Conservation (phyloP, 192 early-diverging fungal genomes). For the Spinellus fusiger region DNA sequence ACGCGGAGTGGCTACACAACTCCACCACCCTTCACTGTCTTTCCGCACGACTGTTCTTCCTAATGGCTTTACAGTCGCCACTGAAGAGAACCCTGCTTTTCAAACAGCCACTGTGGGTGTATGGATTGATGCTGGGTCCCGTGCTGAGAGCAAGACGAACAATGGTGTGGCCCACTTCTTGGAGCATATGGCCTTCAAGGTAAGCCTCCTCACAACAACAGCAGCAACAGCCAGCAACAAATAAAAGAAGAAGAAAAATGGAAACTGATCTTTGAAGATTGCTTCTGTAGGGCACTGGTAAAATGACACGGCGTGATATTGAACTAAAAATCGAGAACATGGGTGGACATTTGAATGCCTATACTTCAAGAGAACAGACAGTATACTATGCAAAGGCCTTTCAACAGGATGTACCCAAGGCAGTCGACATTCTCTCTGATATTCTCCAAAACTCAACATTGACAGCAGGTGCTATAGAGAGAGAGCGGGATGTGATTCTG, state of each 20-base stretch:
- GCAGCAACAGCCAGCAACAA: neutral
- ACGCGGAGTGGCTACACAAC: conserved; percentile 49
- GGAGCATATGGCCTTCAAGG: conserved; percentile 99
- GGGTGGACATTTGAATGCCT: conserved; percentile 97
- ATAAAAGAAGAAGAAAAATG: neutral
- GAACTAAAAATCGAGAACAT: conserved; percentile 98
- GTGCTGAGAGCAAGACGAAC: conserved; percentile 75
- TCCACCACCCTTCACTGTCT: conserved; percentile 30
- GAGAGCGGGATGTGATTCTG: conserved; percentile 96
- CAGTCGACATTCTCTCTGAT: conserved; percentile 94
- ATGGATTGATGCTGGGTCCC: conserved; percentile 85
- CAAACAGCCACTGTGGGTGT: conserved; percentile 88
- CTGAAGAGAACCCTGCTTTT: conserved; percentile 71
- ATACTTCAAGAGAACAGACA: conserved; percentile 98
- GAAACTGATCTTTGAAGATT: neutral
- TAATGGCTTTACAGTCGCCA: conserved; percentile 81
- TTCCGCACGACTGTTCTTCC: conserved; percentile 65
- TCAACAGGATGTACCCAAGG: conserved; percentile 74
- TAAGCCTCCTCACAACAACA: conserved; percentile 17
- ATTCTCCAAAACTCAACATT: conserved; percentile 91
- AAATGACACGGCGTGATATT: conserved; percentile 82
- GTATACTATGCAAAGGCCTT: conserved; percentile 97
- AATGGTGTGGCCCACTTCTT: conserved; percentile 97
- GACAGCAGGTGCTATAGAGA: conserved; percentile 80
- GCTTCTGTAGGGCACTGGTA: conserved; percentile 69